Conservation (phyloP, 2,329 filamentous ascomycete genomes). For the Penicillium occitanis region DNA sequence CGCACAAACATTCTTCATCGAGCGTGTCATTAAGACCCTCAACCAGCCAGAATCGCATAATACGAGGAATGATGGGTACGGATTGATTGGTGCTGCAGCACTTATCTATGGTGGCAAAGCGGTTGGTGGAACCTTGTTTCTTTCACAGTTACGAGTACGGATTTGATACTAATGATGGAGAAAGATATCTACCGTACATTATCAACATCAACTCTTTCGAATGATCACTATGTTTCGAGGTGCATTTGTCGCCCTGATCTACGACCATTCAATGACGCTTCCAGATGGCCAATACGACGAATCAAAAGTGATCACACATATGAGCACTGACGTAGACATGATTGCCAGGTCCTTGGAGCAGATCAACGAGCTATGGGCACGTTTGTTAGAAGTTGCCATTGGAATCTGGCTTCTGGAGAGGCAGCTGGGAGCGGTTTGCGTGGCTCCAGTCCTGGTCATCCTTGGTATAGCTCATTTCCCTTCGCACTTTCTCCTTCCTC, state of each 20-base stretch:
- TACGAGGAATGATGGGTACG: conserved; percentile 42
- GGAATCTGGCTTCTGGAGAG: conserved; percentile 45
- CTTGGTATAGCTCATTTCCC: conserved; percentile 32
- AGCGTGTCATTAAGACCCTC: conserved; percentile 37
- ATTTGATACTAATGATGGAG: not conserved
- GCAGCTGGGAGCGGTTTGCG: conserved; percentile 46
- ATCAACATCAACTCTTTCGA: conserved; percentile 45
- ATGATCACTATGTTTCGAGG: conserved; percentile 46
- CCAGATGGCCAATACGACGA: conserved; percentile 36
- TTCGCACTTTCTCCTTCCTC: too few species aligned
- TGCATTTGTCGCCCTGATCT: conserved; percentile 51
- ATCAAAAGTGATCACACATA: conserved; percentile 43
- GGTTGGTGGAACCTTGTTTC: conserved; percentile 29
- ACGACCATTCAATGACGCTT: conserved; percentile 40
- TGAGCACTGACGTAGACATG: conserved; percentile 49
- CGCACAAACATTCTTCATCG: conserved; percentile 40
- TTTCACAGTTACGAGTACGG: not conserved
- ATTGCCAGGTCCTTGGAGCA: conserved; percentile 42
- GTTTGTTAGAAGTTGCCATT: conserved; percentile 45
- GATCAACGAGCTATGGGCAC: conserved; percentile 49
- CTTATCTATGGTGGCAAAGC: conserved; percentile 46
- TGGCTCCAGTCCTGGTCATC: conserved; percentile 44
- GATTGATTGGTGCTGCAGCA: conserved; percentile 45
- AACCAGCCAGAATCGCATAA: conserved; percentile 28
- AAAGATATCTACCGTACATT: conserved; percentile 42